Evolutionary conservation across 176 grass and related monocot genomes (phyloP), one percentile per base, ranked within the genome.

Genomic region (Ensete ventricosum): DNA sequence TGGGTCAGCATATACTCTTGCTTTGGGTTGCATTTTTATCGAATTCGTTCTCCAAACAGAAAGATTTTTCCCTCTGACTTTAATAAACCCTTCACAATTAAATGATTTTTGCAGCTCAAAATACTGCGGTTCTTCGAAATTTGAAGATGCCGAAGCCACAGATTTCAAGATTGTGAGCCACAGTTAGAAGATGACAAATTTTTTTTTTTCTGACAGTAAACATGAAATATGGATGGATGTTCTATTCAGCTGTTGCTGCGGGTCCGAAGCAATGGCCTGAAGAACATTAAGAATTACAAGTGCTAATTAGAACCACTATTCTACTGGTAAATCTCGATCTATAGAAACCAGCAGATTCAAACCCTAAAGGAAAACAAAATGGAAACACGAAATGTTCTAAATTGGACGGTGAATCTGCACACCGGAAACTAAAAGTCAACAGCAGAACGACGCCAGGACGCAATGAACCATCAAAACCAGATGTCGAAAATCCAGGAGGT

Each of bases 1-100:
- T 23, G 87, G 90, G 71, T 90, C 93, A 0, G 93, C 93, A 64
- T 90, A 85, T 76, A 96, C 87, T 80, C 89, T 81, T 64, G 81
- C 85, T 88, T 86, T 92, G 68, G 85, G 86, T 54, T 92, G 89
- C 88, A 88, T 92, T 68, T 68, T 82, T 77, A 43, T 80, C 20
- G 5, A 65, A 24, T 65, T 65, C 24, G 62, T 65, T 65, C 24
- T 22, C 14, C 3, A n/a, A 24, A 24, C 24, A 10, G 12, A 11
- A 14, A 22, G 9, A 24, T 24, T 0, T 24, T 65, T 65, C 62
- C 23, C 10, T 11, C 2, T 11, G 11, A 59, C 1, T 17, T 59
- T 1, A 19, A 14, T 8, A 9, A 59, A 59, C n/a, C 55, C 1
- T 59, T 19, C 55, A 14, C 14, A 59, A 59, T 19, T 20, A 17